Percentiles rank a stretch among this genome's conserved stretches.
phyloP scores from a whole-genome alignment of 2,329 filamentous ascomycete species.

The Elsinoe ampelina region DNA sequence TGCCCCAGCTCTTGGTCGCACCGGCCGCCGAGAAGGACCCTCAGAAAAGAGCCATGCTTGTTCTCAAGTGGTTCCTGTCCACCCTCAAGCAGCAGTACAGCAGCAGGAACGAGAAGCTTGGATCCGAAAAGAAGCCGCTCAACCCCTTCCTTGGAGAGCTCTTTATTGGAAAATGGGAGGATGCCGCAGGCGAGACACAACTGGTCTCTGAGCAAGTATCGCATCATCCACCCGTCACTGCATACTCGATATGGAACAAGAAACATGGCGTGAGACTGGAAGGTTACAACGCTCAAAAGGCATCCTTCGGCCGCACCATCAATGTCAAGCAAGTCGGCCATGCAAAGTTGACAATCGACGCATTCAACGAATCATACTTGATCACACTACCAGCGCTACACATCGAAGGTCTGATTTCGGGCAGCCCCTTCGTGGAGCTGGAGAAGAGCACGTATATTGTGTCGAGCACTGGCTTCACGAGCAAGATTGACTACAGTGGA shows the following conservation, averaged over 20 bases:
- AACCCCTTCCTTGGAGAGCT: conserved; percentile 95
- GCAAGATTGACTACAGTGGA: conserved; percentile 86
- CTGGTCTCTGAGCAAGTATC: conserved; percentile 92
- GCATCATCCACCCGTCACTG: conserved; percentile 83
- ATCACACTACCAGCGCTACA: conserved; percentile 87
- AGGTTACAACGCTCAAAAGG: conserved; percentile 95
- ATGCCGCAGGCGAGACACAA: conserved; percentile 69
- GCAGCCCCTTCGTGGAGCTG: conserved; percentile 81
- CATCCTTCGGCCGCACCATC: conserved; percentile 87
- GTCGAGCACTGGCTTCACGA: conserved; percentile 75
- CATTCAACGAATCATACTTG: conserved; percentile 63
- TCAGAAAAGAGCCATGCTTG: conserved; percentile 70
- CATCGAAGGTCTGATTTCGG: conserved; percentile 84
- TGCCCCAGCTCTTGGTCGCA: conserved; percentile 61
- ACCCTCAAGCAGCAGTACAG: conserved; percentile 82
- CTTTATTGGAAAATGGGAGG: conserved; percentile 84
- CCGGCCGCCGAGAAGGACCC: conserved; percentile 71
- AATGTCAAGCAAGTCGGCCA: conserved; percentile 74
- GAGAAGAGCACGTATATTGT: conserved; percentile 77
- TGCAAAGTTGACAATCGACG: conserved; percentile 67
- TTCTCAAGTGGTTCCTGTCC: conserved; percentile 94
- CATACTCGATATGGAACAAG: conserved; percentile 84
- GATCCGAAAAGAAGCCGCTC: conserved; percentile 94
- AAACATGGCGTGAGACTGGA: conserved; percentile 65
- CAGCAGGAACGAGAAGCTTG: conserved; percentile 65